Base-by-base conservation (phyloP, 352 stramenopile genomes). In the Plasmopara muralis region DNA sequence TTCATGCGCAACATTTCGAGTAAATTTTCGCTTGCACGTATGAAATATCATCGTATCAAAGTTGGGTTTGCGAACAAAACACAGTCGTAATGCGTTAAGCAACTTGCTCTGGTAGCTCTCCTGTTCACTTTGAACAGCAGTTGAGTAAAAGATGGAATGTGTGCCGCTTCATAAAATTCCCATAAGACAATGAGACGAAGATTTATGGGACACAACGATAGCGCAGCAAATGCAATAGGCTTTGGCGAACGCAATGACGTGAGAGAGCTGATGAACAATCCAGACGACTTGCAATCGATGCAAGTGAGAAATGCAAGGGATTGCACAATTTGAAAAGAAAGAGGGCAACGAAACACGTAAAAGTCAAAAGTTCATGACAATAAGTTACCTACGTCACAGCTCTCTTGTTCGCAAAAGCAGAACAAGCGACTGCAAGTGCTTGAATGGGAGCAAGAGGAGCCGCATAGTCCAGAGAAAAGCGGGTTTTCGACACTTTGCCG, bases 321-420 rank as follows among this genome's bases (percentile, higher is more conserved):
- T 47, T 55, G 39, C 35, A 55, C 38, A 33, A 34, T 14, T 46
- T 37, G 37, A n/a, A 41, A 41, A 41, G 6, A 41, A 6, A 41
- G n/a, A n/a, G 12, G n/a, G n/a, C n/a, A 8, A 16, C 9, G n/a
- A 38, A 4, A 38, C 9, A 38, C 9, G 33, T 14, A 9, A 35
- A 31, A 14, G 16, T 55, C 43, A 47, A 18, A 57, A 50, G 28
- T 41, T 46, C 46, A 50, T 35, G 49, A 52, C 15, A 53, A 31
- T 33, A 43, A 16, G 30, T 6, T 57, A 15, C 30, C 41, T 72
- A 95, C 8, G 85, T 95, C 31, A 95, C 84, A 13, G 71, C 77
- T 58, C 79, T 77, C 55, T 96, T 96, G 62, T 89, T 82, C 2
- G 84, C 77, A 55, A 95, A 96, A 15, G 81, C 74, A 40, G 83